Base-by-base conservation (phyloP, 2,329 filamentous ascomycete genomes). In the Geoglossum cookeanum region DNA sequence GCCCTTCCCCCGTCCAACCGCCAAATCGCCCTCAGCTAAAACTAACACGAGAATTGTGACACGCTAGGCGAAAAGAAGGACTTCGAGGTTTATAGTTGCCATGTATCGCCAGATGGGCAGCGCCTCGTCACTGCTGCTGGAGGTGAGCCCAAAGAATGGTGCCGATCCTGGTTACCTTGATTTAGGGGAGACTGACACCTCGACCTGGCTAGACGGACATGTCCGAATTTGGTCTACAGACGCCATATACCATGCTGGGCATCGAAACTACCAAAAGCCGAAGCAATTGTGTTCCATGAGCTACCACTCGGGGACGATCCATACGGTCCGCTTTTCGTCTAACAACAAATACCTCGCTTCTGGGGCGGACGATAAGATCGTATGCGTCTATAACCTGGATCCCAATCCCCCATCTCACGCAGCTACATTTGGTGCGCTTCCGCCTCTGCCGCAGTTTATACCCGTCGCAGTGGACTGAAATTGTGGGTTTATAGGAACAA, bases 141-240 rank as follows among this genome's bases (percentile, higher is more conserved):
- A 78, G 85, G 85, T 89, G 74, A 69, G 67, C 48, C 55, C 22
- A 6, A 13, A 45, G 30, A 11, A n/a, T 65, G 56, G 57, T 33
- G 56, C 22, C 33, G 13, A 15, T 33, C 32, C 30, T 59, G 39
- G 51, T 45, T 8, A 13, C 58, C 45, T 58, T 55, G 17, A 15
- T 56, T 52, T 45, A 37, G 42, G 17, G 57, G 45, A 49, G 30
- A 35, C 56, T 44, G 33, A 22, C 45, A 49, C 58, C 63, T 63
- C 63, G 9, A 37, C 35, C 6, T 37, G 22, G 44, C 56, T 64
- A 85, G 92, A 98, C 76, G 91, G 92, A 67, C 88, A 96, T 69
- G 92, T 98, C 60, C 85, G 94, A 62, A 87, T 98, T 64, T 98
- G 92, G 92, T 96, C 91, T 27, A 96, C 87, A 59, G 91, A 97